Evolutionary conservation across 192 early-diverging fungal species (phyloP).

Genomic region (Thamnidium elegans): DNA sequence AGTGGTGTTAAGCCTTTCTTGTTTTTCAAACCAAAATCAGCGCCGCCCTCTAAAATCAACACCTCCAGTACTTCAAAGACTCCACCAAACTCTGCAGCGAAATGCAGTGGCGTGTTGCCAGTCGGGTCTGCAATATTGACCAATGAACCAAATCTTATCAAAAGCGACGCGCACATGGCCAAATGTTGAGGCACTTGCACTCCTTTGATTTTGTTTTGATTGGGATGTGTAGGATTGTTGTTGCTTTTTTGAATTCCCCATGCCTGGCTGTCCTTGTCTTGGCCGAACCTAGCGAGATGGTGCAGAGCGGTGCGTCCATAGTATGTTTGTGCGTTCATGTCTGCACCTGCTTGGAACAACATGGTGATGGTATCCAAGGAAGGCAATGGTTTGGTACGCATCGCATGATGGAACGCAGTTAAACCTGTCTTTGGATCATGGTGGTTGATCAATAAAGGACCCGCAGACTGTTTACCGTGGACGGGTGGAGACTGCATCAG

Average conservation of each 20-base stretch:
- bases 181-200: conserved; percentile 28
- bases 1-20: conserved; percentile 43
- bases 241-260: conserved; percentile 38
- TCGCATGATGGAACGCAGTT: conserved; percentile 60
- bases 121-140: conserved; percentile 45
- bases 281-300: conserved; percentile 46
- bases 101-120: conserved; percentile 52
- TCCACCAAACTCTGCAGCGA: conserved; percentile 51
- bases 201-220: background rate
- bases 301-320: conserved; percentile 53
- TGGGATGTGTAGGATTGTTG: background rate
- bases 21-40: conserved; percentile 43
- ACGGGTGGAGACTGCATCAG: conserved; percentile 27
- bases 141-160: conserved; percentile 45
- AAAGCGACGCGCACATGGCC: conserved; percentile 44
- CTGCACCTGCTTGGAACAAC: conserved; percentile 51
- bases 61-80: conserved; percentile 46
- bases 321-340: conserved; percentile 51
- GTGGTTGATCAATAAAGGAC: conserved; percentile 36
- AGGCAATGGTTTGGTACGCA: conserved; percentile 52
- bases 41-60: conserved; percentile 41
- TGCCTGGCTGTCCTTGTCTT: conserved; percentile 30
- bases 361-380: conserved; percentile 50
- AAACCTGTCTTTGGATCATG: conserved; percentile 56
- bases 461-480: background rate